These are phyloP conservation scores for Lecanicillium sp. DNA, from an alignment of 2,329 filamentous ascomycete species.

Conservation along the genomic window DNA sequence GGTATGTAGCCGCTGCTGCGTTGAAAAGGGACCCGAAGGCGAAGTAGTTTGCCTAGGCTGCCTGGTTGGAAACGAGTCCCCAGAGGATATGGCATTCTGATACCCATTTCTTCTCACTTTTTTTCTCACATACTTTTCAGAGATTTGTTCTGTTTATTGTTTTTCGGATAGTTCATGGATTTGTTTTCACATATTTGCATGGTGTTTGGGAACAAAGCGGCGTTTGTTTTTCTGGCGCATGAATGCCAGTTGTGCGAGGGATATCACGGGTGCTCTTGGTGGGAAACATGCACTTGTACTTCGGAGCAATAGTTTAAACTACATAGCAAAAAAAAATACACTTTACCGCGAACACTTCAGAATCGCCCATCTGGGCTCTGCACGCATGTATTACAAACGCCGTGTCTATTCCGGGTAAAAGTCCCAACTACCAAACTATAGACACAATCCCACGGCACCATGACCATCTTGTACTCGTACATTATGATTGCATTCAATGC, in stretches of 20 bases:
- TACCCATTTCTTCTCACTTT: background rate
- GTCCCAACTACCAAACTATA: constrained; percentile 1
- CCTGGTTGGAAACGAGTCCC: constrained; percentile 38
- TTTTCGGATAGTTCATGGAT: background rate
- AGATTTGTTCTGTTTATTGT: background rate
- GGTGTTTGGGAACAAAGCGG: background rate
- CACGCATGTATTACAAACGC: background rate
- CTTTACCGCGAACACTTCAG: too few relatives aligned
- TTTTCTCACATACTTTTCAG: background rate
- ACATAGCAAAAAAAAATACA: constrained; percentile 3
- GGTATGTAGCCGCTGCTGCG: constrained; percentile 63
- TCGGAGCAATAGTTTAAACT: background rate
- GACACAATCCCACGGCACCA: constrained; percentile 18
- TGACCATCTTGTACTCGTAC: constrained; percentile 27
- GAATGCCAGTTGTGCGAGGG: background rate
- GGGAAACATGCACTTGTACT: background rate
- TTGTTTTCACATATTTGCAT: background rate
- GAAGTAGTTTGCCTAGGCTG: constrained; percentile 63
- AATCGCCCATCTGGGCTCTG: too few relatives aligned
- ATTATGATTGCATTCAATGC: constrained; percentile 24
- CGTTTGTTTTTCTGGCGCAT: background rate
- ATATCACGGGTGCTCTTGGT: too few relatives aligned
- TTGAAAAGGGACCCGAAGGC: constrained; percentile 58
- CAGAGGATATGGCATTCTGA: constrained; percentile 1
- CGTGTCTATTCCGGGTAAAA: constrained; percentile 6